Evolutionary conservation across 148 eudicot species (phyloP), one percentile per base, ranked within the genome.

Genomic region (Amaranthus palmeri): DNA sequence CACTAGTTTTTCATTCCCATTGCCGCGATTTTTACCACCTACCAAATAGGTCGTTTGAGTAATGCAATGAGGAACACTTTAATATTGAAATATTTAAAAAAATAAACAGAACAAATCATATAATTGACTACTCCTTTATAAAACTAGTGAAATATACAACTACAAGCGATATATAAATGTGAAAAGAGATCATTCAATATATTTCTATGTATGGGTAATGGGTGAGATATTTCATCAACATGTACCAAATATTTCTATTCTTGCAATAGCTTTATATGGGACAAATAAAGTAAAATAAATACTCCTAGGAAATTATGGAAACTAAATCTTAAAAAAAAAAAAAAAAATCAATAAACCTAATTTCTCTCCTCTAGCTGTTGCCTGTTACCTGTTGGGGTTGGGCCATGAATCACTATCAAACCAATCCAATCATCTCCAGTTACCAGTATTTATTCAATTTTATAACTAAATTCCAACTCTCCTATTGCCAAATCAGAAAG

Each of bases 311-410:
- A 69, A 61, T 15, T n/a, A 61, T 61, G 46, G 68, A 76, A 76
- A 75, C 15, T 9, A 15, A 75, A 61, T 25, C 41, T 13, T 51
- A 68, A 48, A 53, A 17, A 66, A 54, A 68, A 68, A 48, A 53
- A 17, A 66, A 54, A 68, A 70, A 82, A 85, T 77, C 77, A 74
- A 82, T 81, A 77, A 81, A 68, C 81, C 89, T 82, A 86, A 73
- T 65, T 80, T 67, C 73, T 67, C 72, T 72, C 71, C 74, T 81
- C 65, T 71, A 73, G 65, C 79, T 74, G 74, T 75, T 79, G 73
- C 77, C 55, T 80, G 74, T 75, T 79, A 72, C 77, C 55, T 80
- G 36, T 25, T 2, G 36, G 36, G 36, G 36, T 25, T 25, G 36
- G 36, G 36, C 82, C 77, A 78, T 69, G 69, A 86, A 77, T 82